Conservation (phyloP, 352 stramenopile species). For the Globisporangium irregulare region DNA sequence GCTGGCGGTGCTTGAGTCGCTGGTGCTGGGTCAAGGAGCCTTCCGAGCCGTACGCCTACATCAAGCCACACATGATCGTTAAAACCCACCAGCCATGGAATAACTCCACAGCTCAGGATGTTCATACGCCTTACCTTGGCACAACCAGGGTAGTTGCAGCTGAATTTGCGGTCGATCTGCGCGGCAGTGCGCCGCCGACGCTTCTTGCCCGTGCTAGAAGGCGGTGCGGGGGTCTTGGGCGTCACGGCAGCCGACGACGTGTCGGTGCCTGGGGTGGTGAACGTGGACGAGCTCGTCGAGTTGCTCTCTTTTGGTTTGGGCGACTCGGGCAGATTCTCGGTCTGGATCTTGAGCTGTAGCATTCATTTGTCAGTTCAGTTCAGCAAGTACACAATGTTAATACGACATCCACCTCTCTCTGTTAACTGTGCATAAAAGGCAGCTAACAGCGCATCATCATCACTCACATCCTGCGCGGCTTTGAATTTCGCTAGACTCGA, state of each 20-base stretch:
- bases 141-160: constrained; percentile 55
- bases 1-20: constrained; percentile 65
- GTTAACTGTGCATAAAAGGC: not conserved
- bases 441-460: not conserved
- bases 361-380: not conserved
- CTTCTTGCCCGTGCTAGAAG: constrained; percentile 64
- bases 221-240: constrained; percentile 29
- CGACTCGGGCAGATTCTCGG: constrained; percentile 28
- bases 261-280: constrained; percentile 15
- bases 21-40: constrained; percentile 78
- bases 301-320: constrained; percentile 16
- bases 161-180: constrained; percentile 83
- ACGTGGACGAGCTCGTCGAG: constrained; percentile 21
- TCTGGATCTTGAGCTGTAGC: constrained; percentile 57
- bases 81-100: not conserved
- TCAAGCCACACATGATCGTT: not conserved
- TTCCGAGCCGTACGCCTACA: constrained; percentile 75
- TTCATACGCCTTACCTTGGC: constrained; percentile 41
- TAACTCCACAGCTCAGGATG: not conserved
- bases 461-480: constrained; percentile 42
- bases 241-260: constrained; percentile 17
- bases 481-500: constrained; percentile 50
- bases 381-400: not conserved
- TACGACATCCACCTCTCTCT: not conserved
- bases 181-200: constrained; percentile 60